These are phyloP conservation scores for Tothia fuscella DNA, from an alignment of 2,329 filamentous ascomycete species.

Conservation along the genomic window DNA sequence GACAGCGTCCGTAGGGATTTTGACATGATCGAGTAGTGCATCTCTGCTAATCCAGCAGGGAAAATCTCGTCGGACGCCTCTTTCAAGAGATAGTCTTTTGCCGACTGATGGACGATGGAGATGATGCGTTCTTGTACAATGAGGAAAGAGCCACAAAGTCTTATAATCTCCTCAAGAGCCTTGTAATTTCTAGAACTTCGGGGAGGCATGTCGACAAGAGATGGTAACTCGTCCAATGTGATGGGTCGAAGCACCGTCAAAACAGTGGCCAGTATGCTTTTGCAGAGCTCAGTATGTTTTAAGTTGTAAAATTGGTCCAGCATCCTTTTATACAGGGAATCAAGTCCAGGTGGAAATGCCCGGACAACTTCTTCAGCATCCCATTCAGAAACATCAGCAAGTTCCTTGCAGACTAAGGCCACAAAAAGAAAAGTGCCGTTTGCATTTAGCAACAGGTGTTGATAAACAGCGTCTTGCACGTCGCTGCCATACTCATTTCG, in stretches of 20 bases:
- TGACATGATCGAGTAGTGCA: conserved; percentile 23
- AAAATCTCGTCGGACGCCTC: conserved; percentile 19
- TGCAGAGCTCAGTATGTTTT: conserved; percentile 21
- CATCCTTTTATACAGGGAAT: conserved; percentile 29
- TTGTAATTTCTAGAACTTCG: conserved; percentile 8
- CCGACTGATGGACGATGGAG: conserved; percentile 32
- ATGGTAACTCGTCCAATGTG: conserved; percentile 22
- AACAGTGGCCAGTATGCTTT: conserved; percentile 22
- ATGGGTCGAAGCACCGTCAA: conserved; percentile 26
- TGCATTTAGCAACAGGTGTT: conserved; percentile 22
- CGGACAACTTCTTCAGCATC: conserved; percentile 13
- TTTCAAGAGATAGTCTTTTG: conserved; percentile 28
- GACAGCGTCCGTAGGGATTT: conserved; percentile 22
- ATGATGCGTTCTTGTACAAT: conserved; percentile 20
- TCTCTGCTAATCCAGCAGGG: conserved; percentile 15
- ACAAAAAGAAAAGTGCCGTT: conserved; percentile 35
- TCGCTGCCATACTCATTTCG: conserved; percentile 17
- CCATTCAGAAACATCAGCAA: conserved; percentile 15
- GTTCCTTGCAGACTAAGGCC: conserved; percentile 27
- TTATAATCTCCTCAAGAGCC: conserved; percentile 20
- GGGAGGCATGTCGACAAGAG: conserved; percentile 15
- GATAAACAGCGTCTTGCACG: conserved; percentile 12
- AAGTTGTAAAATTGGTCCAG: conserved; percentile 21
- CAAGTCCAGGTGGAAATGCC: conserved; percentile 24
- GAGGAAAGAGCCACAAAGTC: conserved; percentile 31